A percentile compares a stretch with the other conserved stretches of the same genome.
phyloP scores from a whole-genome alignment of 2,329 filamentous ascomycete genomes.

The Cordyceps farinosa region DNA sequence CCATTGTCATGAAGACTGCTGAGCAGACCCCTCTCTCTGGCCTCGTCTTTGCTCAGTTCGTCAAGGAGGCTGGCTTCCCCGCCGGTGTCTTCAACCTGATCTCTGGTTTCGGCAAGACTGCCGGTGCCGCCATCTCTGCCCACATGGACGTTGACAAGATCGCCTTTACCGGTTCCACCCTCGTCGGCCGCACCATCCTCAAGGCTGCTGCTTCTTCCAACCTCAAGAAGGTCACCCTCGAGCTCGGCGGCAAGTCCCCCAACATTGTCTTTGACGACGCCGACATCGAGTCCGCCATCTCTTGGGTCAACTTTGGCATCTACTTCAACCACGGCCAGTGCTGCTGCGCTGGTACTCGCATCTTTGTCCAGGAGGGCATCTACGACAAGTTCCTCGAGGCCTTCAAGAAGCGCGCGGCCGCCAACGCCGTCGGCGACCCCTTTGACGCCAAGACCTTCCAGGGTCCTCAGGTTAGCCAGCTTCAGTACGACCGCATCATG shows the following conservation, averaged over 20 bases:
- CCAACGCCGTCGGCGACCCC: conserved; percentile 75
- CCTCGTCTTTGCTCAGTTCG: conserved; percentile 57
- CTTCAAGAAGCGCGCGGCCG: conserved; percentile 68
- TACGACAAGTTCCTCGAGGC: conserved; percentile 77
- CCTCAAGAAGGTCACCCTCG: conserved; percentile 73
- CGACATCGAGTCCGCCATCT: conserved; percentile 68
- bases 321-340: conserved; percentile 58
- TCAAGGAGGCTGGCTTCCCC: conserved; percentile 73
- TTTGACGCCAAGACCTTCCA: conserved; percentile 75
- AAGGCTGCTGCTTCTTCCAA: conserved; percentile 70
- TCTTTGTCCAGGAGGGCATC: conserved; percentile 77
- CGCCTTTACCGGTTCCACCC: conserved; percentile 71
- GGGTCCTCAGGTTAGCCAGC: conserved; percentile 74
- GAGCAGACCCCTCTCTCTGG: conserved; percentile 69
- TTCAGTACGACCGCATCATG: conserved; percentile 84
- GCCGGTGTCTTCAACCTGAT: conserved; percentile 69
- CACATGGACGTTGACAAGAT: conserved; percentile 78
- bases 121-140: conserved; percentile 66
- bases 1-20: conserved; percentile 65
- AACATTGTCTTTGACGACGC: conserved; percentile 74
- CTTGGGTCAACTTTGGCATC: conserved; percentile 66
- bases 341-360: conserved; percentile 70
- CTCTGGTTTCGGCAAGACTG: conserved; percentile 70
- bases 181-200: conserved; percentile 68
- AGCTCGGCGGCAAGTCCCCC: conserved; percentile 71